Evolutionary conservation across 2,329 filamentous ascomycete genomes (phyloP), one percentile per base, ranked within the genome.

Genomic region (Verticillium klebahnii): DNA sequence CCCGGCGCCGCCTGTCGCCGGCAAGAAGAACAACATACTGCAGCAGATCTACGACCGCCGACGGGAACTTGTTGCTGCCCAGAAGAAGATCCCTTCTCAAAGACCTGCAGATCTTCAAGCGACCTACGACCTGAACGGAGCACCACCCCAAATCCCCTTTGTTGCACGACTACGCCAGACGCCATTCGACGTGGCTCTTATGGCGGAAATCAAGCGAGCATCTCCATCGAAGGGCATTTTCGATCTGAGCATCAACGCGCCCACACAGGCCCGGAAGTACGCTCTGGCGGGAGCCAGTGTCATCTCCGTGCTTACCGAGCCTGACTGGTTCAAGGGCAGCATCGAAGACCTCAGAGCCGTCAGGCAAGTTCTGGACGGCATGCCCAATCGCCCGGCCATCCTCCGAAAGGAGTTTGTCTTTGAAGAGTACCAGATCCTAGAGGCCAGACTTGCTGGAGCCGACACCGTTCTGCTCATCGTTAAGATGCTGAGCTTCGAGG

Each of bases 251-350:
- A 90, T 93, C 25, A 95, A 90, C 69, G 95, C 95, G 11, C 93
- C 95, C 29, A 87, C 89, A 5, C 95, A 99, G 75, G 95, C 96
- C 52, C 88, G 89, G 66, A 92, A 90, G 67, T 99, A 99, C 74
- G 95, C 96, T 11, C 84, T 95, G 59, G 93, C 95, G 7, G 96
- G 95, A 15, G 95, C 95, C 57, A 98, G 94, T 73, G 92, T 96
- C 45, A 99, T 99, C 67, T 98, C 95, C 1, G 95, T 99, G n/a
- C 84, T 99, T 56, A 99, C 95, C 0, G 95, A 99, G 76, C 95
- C 96, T 0, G 91, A 98, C 72, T 99, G 95, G 95, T 99, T 99
- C 82, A 98, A 97, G 78, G 95, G 95, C 57, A 96, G 90, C 75
- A 93, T 99, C 64, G 94, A 99, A 62, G 95, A 99, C 73, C 79